Evolutionary conservation across 306 rosid species (phyloP).

Genomic region (Trifolium dubium): DNA sequence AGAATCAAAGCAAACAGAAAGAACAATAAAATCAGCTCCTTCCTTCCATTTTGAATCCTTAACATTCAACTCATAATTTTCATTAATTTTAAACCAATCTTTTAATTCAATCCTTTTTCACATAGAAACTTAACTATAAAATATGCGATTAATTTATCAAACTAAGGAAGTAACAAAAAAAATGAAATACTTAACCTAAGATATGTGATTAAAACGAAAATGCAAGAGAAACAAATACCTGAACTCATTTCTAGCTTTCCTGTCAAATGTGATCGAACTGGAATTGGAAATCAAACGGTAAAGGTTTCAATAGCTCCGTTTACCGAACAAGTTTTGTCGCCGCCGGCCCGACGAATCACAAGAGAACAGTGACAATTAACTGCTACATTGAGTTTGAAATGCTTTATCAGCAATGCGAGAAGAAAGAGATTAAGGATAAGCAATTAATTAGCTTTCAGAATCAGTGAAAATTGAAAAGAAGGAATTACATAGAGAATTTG

Average conservation of each 20-base stretch:
- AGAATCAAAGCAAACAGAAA: constrained; percentile 7
- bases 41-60: too few species aligned
- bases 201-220: not conserved
- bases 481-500: not conserved
- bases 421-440: not conserved
- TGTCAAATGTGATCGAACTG: not conserved
- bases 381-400: not conserved
- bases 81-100: too few species aligned
- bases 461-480: not conserved
- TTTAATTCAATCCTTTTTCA: not conserved
- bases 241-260: constrained; percentile 54
- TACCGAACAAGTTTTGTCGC: not conserved
- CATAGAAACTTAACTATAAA: not conserved
- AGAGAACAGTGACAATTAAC: not conserved
- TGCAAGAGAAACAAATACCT: constrained; percentile 42
- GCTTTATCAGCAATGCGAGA: not conserved
- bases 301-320: not conserved
- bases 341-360: not conserved
- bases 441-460: not conserved
- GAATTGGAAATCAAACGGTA: not conserved
- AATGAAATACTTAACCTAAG: not conserved
- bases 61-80: too few species aligned
- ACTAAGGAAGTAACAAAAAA: not conserved
- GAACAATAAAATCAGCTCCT: too few species aligned
- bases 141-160: not conserved